Percentiles rank a stretch among this genome's conserved stretches.
Conservation (phyloP, 345 rosid species). For the Linum usitatissimum region DNA sequence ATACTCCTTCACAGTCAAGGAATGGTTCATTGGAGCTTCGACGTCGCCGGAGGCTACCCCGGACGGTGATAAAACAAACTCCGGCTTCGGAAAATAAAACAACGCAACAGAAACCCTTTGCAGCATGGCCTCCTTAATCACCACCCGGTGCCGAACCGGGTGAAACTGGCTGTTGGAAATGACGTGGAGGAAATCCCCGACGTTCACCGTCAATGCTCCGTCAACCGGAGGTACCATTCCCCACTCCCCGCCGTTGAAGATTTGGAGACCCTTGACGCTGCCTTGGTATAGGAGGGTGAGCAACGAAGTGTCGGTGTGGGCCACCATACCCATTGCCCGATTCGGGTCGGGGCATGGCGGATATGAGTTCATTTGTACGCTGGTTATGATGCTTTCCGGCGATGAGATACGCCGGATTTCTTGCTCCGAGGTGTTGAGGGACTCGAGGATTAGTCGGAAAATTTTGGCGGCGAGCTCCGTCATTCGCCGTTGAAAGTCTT, state of each 20-base stretch:
- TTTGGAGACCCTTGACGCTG: background rate
- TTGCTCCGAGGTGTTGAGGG: constrained; percentile 14
- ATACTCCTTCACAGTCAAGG: too few relatives aligned
- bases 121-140: background rate
- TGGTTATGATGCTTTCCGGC: constrained; percentile 14
- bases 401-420: constrained; percentile 5
- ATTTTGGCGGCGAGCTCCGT: too few relatives aligned
- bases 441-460: background rate
- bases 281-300: constrained; percentile 69
- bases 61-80: too few relatives aligned
- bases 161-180: background rate
- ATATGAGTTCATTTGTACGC: constrained; percentile 60
- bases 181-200: background rate
- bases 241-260: background rate
- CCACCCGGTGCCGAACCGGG: background rate
- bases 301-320: constrained; percentile 81
- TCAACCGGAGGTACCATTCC: background rate
- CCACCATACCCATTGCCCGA: constrained; percentile 82
- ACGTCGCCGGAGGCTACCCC: too few relatives aligned
- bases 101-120: too few relatives aligned
- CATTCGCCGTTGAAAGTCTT: too few relatives aligned
- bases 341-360: constrained; percentile 90
- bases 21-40: too few relatives aligned
- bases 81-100: too few relatives aligned
- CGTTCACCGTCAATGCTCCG: background rate